Conservation (phyloP, 2,329 filamentous ascomycete species). For the Exophiala aquamarina region DNA sequence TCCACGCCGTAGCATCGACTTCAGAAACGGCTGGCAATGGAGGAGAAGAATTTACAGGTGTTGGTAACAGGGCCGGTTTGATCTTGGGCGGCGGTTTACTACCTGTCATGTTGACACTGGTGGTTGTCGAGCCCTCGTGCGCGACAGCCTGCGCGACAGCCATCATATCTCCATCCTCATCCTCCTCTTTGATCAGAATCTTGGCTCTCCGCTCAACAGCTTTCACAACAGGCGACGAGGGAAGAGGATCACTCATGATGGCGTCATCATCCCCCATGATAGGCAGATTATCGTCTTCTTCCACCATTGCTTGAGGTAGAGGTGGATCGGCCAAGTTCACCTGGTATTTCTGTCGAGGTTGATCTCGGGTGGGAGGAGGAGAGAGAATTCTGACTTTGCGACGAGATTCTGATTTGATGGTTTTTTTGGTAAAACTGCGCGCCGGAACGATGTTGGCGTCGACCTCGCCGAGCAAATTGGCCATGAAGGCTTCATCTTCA, state of each 20-base stretch:
- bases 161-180: conserved; percentile 79
- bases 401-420: conserved; percentile 71
- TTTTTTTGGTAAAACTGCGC: conserved; percentile 57
- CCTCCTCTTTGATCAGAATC: conserved; percentile 61
- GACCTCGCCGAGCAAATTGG: conserved; percentile 80
- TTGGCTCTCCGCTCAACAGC: conserved; percentile 70
- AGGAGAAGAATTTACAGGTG: conserved; percentile 76
- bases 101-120: conserved; percentile 76
- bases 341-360: conserved; percentile 32
- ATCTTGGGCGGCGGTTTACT: conserved; percentile 75
- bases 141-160: conserved; percentile 78
- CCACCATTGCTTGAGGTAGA: conserved; percentile 40
- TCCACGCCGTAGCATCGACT: conserved; percentile 84
- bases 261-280: conserved; percentile 69
- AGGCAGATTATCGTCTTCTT: conserved; percentile 57
- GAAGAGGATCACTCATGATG: conserved; percentile 82
- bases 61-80: conserved; percentile 66
- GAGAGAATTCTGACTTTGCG: conserved; percentile 80
- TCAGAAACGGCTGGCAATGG: conserved; percentile 53
- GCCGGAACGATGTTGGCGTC: conserved; percentile 70
- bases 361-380: conserved; percentile 61
- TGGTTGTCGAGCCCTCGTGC: conserved; percentile 59
- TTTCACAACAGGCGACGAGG: conserved; percentile 83
- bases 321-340: conserved; percentile 50
- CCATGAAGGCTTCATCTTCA: conserved; percentile 86